Evolutionary conservation across 2,329 filamentous ascomycete genomes (phyloP), one percentile per base, ranked within the genome.

Genomic region (Arthrobotrys megalospora): DNA sequence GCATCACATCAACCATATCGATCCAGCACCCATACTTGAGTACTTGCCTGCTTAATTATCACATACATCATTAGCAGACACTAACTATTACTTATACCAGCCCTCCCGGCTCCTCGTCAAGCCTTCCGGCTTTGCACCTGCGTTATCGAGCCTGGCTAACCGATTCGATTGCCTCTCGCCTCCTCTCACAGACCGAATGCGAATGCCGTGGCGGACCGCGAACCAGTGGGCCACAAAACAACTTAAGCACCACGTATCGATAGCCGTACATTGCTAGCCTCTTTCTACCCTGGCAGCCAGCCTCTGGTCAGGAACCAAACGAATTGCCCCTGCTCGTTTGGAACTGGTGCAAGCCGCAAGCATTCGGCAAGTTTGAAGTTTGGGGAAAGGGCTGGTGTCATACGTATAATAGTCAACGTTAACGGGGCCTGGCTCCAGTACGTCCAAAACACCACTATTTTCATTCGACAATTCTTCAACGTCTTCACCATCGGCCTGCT

Each of bases 1-100:
- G 60, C 60, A 64, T 60, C 55, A 36, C 55, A 43, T 60, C 55
- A 16, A 43, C 19, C 47, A 58, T 21, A 58, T 38, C 52, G 10
- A 58, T 43, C 55, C 19, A 60, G 36, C 16, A n/a, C n/a, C n/a
- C n/a, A n/a, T n/a, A n/a, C n/a, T n/a, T n/a, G n/a, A n/a, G n/a
- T n/a, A n/a, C n/a, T n/a, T n/a, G n/a, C n/a, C n/a, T n/a, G n/a
- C n/a, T 12, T 38, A 38, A 38, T 6, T 38, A 8, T 12, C 7
- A 12, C 52, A 58, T 16, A 10, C 52, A 58, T 58, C 34, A 21
- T 36, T 38, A 43, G 19, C 55, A 60, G 34, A 16, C 55, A 4
- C 36, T 8, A 32, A 43, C 55, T 60, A 43, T 60, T 36, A 52
- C 24, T 52, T 41, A 58, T 41, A 21, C 38, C 34, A 60, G 36